Evolutionary conservation across 2,329 filamentous ascomycete genomes (phyloP).

Genomic region (Sporothrix mexicana): DNA sequence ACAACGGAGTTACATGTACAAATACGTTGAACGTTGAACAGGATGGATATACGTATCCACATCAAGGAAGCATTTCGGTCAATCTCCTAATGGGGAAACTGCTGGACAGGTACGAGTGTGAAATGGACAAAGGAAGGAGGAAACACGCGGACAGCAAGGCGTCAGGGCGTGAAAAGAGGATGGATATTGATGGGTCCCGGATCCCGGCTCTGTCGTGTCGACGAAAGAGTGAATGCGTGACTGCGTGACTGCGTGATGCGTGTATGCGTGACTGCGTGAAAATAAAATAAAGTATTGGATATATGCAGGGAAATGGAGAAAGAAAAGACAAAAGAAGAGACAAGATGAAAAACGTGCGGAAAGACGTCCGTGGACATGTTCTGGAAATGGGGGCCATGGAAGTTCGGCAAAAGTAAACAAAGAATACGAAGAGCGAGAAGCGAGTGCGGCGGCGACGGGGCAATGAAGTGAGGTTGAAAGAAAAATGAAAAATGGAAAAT

Average conservation of each 20-base stretch:
- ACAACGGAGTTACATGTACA: too few relatives aligned
- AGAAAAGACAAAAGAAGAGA: background rate
- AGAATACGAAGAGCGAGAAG: background rate
- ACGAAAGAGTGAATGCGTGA: too few relatives aligned
- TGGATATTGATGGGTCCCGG: background rate
- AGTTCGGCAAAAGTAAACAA: slow-evolving; percentile 21
- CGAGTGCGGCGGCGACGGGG: background rate
- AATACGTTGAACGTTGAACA: too few relatives aligned
- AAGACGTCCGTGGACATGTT: too few relatives aligned
- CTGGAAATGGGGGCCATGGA: background rate
- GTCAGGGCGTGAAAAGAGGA: background rate
- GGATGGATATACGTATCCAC: background rate
- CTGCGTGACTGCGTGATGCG: too few relatives aligned
- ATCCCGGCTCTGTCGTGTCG: background rate
- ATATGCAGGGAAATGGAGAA: background rate
- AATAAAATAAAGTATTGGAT: background rate
- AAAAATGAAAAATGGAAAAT: too few relatives aligned
- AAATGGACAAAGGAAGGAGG: background rate
- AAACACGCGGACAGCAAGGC: background rate
- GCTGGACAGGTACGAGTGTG: too few relatives aligned
- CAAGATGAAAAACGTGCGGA: background rate
- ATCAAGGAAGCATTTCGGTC: slow-evolving; percentile 7
- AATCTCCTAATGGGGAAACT: background rate
- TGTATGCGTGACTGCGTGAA: background rate
- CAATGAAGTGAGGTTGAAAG: background rate